Evolutionary conservation across 2,329 filamentous ascomycete genomes (phyloP).

Genomic region (Xylogone sp.): DNA sequence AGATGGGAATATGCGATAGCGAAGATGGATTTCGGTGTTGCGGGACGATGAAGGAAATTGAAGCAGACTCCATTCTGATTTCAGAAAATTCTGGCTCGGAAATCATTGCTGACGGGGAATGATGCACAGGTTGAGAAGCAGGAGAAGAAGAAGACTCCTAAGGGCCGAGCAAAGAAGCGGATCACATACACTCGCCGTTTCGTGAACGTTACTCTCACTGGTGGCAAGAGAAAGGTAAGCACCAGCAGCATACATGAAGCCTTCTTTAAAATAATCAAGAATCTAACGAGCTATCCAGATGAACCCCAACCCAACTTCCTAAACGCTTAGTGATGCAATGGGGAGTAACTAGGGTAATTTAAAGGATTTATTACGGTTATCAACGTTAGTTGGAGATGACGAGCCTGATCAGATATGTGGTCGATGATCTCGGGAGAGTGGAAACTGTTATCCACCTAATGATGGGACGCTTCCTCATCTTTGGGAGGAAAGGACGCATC

Average conservation of each 20-base stretch:
- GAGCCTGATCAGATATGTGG: conserved; percentile 21
- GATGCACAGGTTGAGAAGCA: conserved; percentile 71
- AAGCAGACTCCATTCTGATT: no score
- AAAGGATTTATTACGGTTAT: neutral
- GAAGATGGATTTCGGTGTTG: conserved; percentile 1
- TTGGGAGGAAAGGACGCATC: conserved; percentile 28
- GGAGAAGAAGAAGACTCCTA: conserved; percentile 96
- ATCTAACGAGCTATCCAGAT: conserved; percentile 48
- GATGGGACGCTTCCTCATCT: conserved; percentile 19
- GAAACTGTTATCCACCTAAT: conserved; percentile 15
- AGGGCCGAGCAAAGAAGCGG: conserved; percentile 97
- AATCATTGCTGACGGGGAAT: conserved; percentile 20
- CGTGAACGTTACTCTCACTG: conserved; percentile 95
- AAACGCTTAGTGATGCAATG: conserved; percentile 32
- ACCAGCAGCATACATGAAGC: conserved; percentile 6
- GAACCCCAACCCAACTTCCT: conserved; percentile 81
- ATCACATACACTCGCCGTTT: conserved; percentile 95
- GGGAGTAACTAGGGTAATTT: conserved; percentile 8
- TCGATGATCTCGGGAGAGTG: conserved; percentile 21
- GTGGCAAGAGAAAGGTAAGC: conserved; percentile 95
- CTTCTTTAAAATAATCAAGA: conserved; percentile 8
- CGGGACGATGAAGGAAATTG: neutral
- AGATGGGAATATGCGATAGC: conserved; percentile 4
- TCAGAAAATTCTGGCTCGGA: no score
- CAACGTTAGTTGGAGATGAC: conserved; percentile 6